These are phyloP conservation scores for Malus hybrid DNA, from an alignment of 331 rosid genomes.

Conservation along the genomic window DNA sequence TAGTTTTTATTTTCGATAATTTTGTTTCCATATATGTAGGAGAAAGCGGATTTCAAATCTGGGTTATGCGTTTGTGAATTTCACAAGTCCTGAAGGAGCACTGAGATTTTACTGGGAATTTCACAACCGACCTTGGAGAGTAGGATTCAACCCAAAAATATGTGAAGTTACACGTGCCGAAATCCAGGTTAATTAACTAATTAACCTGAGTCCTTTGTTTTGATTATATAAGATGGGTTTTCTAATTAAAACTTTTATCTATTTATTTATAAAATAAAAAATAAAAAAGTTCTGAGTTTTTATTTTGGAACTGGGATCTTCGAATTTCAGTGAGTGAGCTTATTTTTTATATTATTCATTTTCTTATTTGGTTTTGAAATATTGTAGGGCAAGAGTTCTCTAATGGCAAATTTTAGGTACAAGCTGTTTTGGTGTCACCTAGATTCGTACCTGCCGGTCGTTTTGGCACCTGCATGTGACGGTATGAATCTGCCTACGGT, in stretches of 20 bases:
- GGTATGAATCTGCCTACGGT: not conserved
- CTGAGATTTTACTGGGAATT: not conserved
- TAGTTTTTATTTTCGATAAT: not conserved
- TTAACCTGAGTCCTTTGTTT: too few relatives aligned
- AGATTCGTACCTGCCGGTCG: not conserved
- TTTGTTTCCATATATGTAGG: not conserved
- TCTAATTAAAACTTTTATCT: too few relatives aligned
- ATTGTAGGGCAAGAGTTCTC: not conserved
- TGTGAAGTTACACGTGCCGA: not conserved
- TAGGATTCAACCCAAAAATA: not conserved
- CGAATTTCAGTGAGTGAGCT: too few relatives aligned
- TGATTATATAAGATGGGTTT: too few relatives aligned
- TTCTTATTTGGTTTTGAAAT: not conserved
- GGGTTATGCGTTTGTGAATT: not conserved
- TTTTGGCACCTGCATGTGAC: not conserved
- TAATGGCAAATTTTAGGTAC: not conserved
- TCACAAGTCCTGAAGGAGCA: not conserved
- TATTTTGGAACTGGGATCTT: too few relatives aligned
- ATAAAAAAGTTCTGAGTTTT: not conserved
- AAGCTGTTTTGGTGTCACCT: not conserved
- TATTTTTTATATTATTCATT: too few relatives aligned
- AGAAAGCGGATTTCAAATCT: not conserved
- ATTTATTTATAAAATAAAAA: too few relatives aligned
- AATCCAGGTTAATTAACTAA: not conserved
- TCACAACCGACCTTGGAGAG: not conserved